Base-by-base conservation (phyloP, 1,139 yeast species). In the Wickerhamiella infanticola region DNA sequence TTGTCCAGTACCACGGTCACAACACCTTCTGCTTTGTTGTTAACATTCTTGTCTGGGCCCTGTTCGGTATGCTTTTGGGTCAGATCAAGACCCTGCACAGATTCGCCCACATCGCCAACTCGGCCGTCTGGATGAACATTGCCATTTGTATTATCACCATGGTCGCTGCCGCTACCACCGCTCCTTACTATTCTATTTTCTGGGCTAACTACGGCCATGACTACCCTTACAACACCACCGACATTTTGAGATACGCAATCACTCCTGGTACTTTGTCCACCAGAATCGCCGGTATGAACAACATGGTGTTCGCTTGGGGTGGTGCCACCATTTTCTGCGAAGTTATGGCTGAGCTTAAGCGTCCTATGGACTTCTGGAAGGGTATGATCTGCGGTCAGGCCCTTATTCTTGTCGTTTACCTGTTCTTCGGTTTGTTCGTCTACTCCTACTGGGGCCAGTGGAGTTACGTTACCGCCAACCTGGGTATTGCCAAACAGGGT, bases 261-360 rank as follows among this genome's bases (percentile, higher is more conserved):
- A 41, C 57, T 24, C 59, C 60, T 52, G 23, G 57, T 55, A 11
- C 52, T 53, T 41, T 63, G 60, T 49, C 52, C 57, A 45, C 53
- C 51, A 50, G 67, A 60, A 53, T 59, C 65, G 35, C 54, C 55
- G 45, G 73, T 66, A 42, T 67, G 54, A 68, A 66, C 64, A 68
- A 69, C 55, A 66, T 69, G 54, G 72, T 69, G 35, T 69, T 65
- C 50, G 66, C 73, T 4, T 69, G 67, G 59, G 73, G 73, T 48
- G 73, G 73, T 55, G 71, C 73, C 24, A 63, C 68, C 51, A 64
- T 69, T 48, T 69, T 68, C 55, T 59, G 64, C 36, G 72, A 69
- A 52, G 63, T 68, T 50, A 64, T 69, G 67, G 65, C 72, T 5
- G 73, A 69, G 55, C 64, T 69, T 69, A 62, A 61, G 47, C 59